These are phyloP conservation scores for Fagopyrum esculentum DNA, from an alignment of 148 eudicot species.

Conservation along the genomic window DNA sequence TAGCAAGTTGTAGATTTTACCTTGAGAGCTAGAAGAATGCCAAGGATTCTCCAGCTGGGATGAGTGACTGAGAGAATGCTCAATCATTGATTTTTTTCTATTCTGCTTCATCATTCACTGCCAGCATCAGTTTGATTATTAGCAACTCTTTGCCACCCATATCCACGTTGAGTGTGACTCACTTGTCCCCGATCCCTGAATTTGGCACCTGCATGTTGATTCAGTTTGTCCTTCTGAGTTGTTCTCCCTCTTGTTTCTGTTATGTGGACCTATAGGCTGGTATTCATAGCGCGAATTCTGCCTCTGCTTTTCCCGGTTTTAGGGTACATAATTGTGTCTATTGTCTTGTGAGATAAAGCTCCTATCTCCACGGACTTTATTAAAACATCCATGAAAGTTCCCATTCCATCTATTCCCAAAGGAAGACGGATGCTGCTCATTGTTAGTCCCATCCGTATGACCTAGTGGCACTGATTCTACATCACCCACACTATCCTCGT, in stretches of 20 bases:
- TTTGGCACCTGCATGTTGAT: slow-evolving; percentile 34
- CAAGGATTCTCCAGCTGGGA: background rate
- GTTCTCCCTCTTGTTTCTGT: slow-evolving; percentile 19
- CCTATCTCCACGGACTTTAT: slow-evolving; percentile 53
- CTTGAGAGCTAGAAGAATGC: background rate
- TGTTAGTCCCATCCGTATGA: slow-evolving; percentile 15
- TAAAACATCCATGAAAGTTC: slow-evolving; percentile 29
- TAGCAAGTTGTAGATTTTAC: background rate
- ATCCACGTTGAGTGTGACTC: slow-evolving; percentile 48
- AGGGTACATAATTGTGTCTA: slow-evolving; percentile 36
- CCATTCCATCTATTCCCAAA: slow-evolving; percentile 40
- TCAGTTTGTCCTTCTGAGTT: slow-evolving; percentile 38
- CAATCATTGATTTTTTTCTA: background rate
- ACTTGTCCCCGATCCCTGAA: slow-evolving; percentile 52
- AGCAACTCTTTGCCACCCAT: slow-evolving; percentile 33
- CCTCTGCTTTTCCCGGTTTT: slow-evolving; percentile 51
- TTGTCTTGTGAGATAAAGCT: slow-evolving; percentile 32
- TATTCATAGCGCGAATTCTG: slow-evolving; percentile 64
- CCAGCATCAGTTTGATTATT: slow-evolving; percentile 17
- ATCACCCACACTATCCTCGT: slow-evolving; percentile 24
- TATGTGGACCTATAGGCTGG: slow-evolving; percentile 65
- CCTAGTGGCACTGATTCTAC: slow-evolving; percentile 23
- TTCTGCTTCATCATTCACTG: slow-evolving; percentile 26
- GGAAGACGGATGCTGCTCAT: slow-evolving; percentile 41
- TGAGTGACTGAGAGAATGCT: background rate